Evolutionary conservation across 176 grass and related monocot genomes (phyloP).

Genomic region (Poa annua): DNA sequence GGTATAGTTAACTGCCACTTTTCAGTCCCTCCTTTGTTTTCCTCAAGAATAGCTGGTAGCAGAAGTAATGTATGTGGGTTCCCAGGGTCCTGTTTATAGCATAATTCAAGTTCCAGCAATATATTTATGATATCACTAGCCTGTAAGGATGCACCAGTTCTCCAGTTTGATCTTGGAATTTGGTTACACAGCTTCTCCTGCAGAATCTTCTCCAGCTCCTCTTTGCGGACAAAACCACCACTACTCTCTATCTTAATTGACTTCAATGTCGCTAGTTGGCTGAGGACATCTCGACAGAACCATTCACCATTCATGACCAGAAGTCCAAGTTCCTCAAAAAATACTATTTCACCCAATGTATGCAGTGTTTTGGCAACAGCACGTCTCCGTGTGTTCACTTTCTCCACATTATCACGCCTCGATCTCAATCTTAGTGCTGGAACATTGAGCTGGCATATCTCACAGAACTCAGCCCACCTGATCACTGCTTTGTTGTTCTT

Average conservation of each 20-base stretch:
- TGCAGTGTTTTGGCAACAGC: constrained; percentile 74
- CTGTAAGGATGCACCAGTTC: constrained; percentile 55
- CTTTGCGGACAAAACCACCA: constrained; percentile 73
- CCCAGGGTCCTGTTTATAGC: constrained; percentile 86
- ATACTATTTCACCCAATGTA: constrained; percentile 77
- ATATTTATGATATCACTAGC: constrained; percentile 78
- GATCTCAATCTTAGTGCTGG: constrained; percentile 70
- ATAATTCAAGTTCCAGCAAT: constrained; percentile 75
- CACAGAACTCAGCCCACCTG: constrained; percentile 80
- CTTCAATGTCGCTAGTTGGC: constrained; percentile 58
- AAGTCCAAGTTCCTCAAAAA: constrained; percentile 76
- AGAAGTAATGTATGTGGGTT: constrained; percentile 73
- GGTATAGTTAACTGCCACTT: constrained; percentile 59
- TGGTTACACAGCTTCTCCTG: constrained; percentile 51
- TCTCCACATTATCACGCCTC: constrained; percentile 73
- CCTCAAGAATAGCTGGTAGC: constrained; percentile 72
- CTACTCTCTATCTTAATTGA: constrained; percentile 55
- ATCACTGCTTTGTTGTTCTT: constrained; percentile 67
- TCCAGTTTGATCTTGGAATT: constrained; percentile 54
- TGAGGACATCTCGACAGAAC: constrained; percentile 69
- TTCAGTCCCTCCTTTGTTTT: constrained; percentile 50
- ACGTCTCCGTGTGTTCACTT: constrained; percentile 56
- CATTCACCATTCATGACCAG: constrained; percentile 78
- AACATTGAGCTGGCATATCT: constrained; percentile 84
- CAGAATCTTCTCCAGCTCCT: constrained; percentile 76